A percentile compares a stretch with the other conserved stretches of the same genome.
These are phyloP conservation scores for Marasmius tenuissimus DNA, from an alignment of 1,284 basidiomycete genomes.

Conservation along the genomic window DNA sequence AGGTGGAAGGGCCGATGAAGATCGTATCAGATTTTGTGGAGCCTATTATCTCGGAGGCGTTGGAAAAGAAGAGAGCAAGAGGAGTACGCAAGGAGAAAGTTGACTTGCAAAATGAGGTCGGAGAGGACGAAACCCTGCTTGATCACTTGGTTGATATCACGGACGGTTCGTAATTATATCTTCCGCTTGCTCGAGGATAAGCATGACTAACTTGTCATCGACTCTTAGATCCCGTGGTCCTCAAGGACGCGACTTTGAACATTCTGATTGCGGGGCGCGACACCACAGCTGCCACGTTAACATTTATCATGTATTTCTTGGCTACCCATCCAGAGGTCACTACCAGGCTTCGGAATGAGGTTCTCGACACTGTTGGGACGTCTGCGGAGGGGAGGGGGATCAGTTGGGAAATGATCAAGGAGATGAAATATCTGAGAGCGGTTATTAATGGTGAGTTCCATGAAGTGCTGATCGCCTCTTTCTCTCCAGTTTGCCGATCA, in stretches of 20 bases:
- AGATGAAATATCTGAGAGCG: conserved; percentile 58
- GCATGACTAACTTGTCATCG: no score
- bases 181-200: not conserved
- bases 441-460: conserved; percentile 51
- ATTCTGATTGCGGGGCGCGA: conserved; percentile 46
- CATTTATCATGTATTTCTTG: conserved; percentile 55
- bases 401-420: conserved; percentile 50
- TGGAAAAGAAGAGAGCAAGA: conserved; percentile 34
- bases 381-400: conserved; percentile 35
- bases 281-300: conserved; percentile 54
- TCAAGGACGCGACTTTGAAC: conserved; percentile 32
- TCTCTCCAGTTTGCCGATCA: not conserved
- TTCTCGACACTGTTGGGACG: conserved; percentile 46
- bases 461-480: not conserved
- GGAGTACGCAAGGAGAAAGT: conserved; percentile 16
- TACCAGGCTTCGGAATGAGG: conserved; percentile 50
- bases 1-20: conserved; percentile 42
- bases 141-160: conserved; percentile 52
- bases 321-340: conserved; percentile 48
- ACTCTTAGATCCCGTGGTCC: conserved; percentile 31
- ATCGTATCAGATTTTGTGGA: conserved; percentile 50
- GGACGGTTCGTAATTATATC: conserved; percentile 30
- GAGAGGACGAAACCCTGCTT: conserved; percentile 45
- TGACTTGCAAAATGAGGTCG: conserved; percentile 19
- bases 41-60: conserved; percentile 47